Evolutionary conservation across 169 alveolate species (phyloP), one percentile per base, ranked within the genome.

Genomic region (Cryptosporidium ubiquitum): DNA sequence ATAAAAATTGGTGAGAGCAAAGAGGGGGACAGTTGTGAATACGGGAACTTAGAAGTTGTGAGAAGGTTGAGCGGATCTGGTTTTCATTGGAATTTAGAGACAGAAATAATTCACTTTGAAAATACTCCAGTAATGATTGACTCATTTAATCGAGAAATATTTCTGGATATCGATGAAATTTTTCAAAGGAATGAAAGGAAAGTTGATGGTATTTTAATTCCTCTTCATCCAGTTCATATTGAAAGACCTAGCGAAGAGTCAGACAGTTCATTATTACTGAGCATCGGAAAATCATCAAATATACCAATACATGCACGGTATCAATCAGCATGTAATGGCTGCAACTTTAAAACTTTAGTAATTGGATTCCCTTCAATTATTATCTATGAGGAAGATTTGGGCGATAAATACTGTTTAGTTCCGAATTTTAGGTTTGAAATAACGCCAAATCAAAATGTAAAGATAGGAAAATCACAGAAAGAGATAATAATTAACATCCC

Each of bases 161-260:
- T 70, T 70, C 23, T 70, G 42, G 84, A 70, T 70, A 49, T 70
- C 14, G 84, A 70, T 26, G 84, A 70, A 47, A 70, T 70, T 31
- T 52, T 58, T 73, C 69, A 73, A 29, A 73, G 14, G 23, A 52
- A 73, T 58, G 70, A 58, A 57, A 73, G 9, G 7, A 31, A 31
- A 3, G 44, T 35, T 52, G 44, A 73, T 37, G 84, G 84, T 1
- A 29, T 42, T 10, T 26, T 49, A 33, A 0, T 51, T 58, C 85
- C 85, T n/a, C 70, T 55, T 18, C 85, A 73, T 33, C 40, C 71
- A 6, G 85, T 73, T 12, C 71, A 73, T 26, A 73, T 58, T 73
- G 85, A 73, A 58, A 73, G 69, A 37, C 60, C 85, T n/a, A 73
- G 85, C 6, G 85, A 73, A 23, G 70, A 73, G 33, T 73, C 85